Conservation (phyloP, 805 yeast genomes). For the Cyberlindnera xishuangbannaensis region DNA sequence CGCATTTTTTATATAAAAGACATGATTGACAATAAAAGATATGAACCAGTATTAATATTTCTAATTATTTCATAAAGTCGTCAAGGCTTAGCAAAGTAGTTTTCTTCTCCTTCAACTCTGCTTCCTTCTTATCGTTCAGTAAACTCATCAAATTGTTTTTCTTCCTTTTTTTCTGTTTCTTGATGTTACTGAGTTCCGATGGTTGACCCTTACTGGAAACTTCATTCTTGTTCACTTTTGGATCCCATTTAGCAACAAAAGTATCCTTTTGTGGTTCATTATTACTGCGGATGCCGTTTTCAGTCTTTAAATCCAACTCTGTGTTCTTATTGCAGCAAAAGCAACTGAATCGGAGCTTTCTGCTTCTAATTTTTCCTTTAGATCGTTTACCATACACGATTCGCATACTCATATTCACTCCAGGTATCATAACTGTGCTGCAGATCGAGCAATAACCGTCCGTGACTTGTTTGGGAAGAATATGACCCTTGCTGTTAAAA, state of each 20-base stretch:
- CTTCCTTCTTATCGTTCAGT: slow-evolving; percentile 36
- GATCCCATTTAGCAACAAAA: slow-evolving; percentile 25
- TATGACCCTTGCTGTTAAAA: slow-evolving; percentile 23
- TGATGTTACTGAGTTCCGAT: not conserved
- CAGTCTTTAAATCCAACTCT: slow-evolving; percentile 10
- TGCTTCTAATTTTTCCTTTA: slow-evolving; percentile 5
- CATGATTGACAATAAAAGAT: no score
- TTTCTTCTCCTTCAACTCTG: slow-evolving; percentile 28
- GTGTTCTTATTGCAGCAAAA: slow-evolving; percentile 23
- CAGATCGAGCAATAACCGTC: slow-evolving; percentile 14
- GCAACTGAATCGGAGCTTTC: slow-evolving; percentile 25
- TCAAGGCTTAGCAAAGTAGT: slow-evolving; percentile 38
- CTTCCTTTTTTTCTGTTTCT: slow-evolving; percentile 34
- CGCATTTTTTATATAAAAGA: no score
- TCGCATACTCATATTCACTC: slow-evolving; percentile 24
- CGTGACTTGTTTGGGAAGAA: slow-evolving; percentile 5
- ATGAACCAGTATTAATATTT: no score
- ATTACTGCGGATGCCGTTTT: not conserved
- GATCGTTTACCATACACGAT: slow-evolving; percentile 10
- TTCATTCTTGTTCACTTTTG: not conserved
- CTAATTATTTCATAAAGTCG: slow-evolving; percentile 45
- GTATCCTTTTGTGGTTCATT: slow-evolving; percentile 2
- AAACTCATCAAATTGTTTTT: slow-evolving; percentile 37
- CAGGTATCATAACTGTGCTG: slow-evolving; percentile 25
- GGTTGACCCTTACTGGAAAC: no score